phyloP scores from a whole-genome alignment of 2,329 filamentous ascomycete genomes.

The Leptosphaerulina australis region DNA sequence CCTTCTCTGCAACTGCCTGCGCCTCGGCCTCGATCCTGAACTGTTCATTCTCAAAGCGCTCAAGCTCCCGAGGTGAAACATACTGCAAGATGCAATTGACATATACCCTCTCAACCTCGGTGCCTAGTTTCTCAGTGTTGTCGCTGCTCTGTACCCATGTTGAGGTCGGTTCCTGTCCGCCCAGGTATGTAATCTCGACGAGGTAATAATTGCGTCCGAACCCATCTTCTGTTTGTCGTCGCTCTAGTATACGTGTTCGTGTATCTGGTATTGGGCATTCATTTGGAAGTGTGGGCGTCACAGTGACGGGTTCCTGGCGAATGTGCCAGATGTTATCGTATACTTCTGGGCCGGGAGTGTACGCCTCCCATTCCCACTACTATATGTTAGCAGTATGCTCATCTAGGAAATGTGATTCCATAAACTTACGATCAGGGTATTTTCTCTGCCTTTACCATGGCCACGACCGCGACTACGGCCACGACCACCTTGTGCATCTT shows the following conservation, averaged over 20 bases:
- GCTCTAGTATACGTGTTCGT: slow-evolving; percentile 37
- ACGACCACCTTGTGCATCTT: slow-evolving; percentile 21
- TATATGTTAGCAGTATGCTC: slow-evolving; percentile 1
- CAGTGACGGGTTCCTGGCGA: slow-evolving; percentile 34
- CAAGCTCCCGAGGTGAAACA: slow-evolving; percentile 39
- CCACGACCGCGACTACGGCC: slow-evolving; percentile 24
- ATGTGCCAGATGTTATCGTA: slow-evolving; percentile 41
- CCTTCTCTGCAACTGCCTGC: slow-evolving; percentile 26
- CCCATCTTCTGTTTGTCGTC: slow-evolving; percentile 35
- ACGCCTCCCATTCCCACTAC: slow-evolving; percentile 41
- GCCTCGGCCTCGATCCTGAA: slow-evolving; percentile 38
- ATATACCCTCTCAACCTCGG: slow-evolving; percentile 33
- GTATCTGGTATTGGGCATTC: slow-evolving; percentile 39
- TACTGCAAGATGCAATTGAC: slow-evolving; percentile 38
- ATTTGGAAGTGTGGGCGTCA: slow-evolving; percentile 31
- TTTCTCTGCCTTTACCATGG: slow-evolving; percentile 28
- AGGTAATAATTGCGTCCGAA: slow-evolving; percentile 35
- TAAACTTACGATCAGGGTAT: slow-evolving; percentile 24
- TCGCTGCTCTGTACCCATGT: slow-evolving; percentile 15
- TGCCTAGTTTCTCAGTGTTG: slow-evolving; percentile 1
- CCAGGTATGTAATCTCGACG: slow-evolving; percentile 26
- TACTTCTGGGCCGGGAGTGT: slow-evolving; percentile 35
- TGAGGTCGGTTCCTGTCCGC: neutral
- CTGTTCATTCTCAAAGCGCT: slow-evolving; percentile 43
- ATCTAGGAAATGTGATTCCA: neutral